Conservation (phyloP, 768 basidiomycete species). For the Lactarius trivialis region DNA sequence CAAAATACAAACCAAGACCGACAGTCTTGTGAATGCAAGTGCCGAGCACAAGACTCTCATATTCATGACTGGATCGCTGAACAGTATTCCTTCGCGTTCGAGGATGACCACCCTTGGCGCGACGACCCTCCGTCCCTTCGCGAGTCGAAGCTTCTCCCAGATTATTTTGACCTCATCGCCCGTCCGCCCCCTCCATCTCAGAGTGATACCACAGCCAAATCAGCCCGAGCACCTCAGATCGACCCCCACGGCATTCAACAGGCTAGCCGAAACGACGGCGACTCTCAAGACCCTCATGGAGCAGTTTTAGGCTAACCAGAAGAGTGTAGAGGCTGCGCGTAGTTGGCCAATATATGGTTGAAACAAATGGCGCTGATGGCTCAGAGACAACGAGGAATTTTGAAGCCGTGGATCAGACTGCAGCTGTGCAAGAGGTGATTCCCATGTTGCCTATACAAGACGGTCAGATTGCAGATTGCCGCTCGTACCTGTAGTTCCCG, state of each 20-base stretch:
- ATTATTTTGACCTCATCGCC: constrained; percentile 14
- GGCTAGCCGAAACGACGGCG: no score
- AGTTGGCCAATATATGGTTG: constrained; percentile 63
- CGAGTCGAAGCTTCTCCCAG: constrained; percentile 23
- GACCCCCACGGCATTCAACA: no score
- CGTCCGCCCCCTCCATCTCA: constrained; percentile 2
- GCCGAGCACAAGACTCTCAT: constrained; percentile 22
- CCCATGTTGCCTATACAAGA: constrained; percentile 61
- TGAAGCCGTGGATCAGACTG: constrained; percentile 75
- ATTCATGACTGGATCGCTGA: constrained; percentile 25
- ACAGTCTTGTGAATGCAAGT: no score
- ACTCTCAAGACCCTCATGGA: no score
- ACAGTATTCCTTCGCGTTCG: constrained; percentile 21
- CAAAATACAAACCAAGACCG: no score
- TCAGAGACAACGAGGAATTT: constrained; percentile 56
- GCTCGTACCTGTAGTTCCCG: constrained; percentile 83
- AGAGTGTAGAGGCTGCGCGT: no score
- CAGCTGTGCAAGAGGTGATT: constrained; percentile 56
- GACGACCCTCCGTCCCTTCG: constrained; percentile 22
- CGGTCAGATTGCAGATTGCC: constrained; percentile 32
- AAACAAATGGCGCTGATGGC: constrained; percentile 73
- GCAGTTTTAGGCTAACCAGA: no score
- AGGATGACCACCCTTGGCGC: constrained; percentile 9
- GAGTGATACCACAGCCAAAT: no score
- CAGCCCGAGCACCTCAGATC: no score